These are phyloP conservation scores for Selaginella tamariscina DNA, from an alignment of 75 land plant genomes.

Conservation along the genomic window DNA sequence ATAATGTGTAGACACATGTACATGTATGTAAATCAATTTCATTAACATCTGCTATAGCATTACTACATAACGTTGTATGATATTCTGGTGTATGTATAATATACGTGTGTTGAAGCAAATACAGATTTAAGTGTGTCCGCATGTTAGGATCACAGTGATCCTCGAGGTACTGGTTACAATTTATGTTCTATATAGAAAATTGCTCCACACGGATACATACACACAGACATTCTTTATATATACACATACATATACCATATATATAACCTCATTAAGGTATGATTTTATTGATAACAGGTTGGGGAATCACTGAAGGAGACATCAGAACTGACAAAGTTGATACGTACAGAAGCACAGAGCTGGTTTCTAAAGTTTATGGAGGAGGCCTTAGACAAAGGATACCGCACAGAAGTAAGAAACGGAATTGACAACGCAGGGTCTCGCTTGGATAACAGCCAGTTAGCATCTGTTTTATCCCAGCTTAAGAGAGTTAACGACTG, in stretches of 20 bases:
- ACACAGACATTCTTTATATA: background rate
- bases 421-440: background rate
- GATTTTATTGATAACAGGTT: background rate
- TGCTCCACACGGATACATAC: background rate
- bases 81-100: too few species aligned
- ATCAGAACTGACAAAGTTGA: slow-evolving; percentile 36
- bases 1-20: too few species aligned
- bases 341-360: background rate
- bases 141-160: too few species aligned
- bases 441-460: background rate
- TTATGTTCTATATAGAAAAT: background rate
- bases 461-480: slow-evolving; percentile 2
- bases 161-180: background rate
- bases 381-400: slow-evolving; percentile 3
- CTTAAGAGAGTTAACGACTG: slow-evolving; percentile 10
- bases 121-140: too few species aligned
- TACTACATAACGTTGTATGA: too few species aligned
- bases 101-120: too few species aligned
- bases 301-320: slow-evolving; percentile 45
- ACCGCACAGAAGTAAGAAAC: background rate
- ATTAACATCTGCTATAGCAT: too few species aligned
- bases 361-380: slow-evolving; percentile 11
- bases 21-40: too few species aligned
- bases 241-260: background rate
- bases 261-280: background rate